These are phyloP conservation scores for Blastocrithidia nonstop DNA, from an alignment of 208 protist genomes.

Conservation along the genomic window DNA sequence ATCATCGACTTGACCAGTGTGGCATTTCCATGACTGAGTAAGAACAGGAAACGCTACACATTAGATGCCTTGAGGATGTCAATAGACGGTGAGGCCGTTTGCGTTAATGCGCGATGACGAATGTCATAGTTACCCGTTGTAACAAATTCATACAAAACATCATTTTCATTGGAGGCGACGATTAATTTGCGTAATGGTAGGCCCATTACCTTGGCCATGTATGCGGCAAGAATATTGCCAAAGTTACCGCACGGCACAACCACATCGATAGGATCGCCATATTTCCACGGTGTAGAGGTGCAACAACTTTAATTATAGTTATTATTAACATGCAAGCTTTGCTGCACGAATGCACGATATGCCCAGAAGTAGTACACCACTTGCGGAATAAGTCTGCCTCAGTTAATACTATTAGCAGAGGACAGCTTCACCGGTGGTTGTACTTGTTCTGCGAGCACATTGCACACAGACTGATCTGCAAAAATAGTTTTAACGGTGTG, in stretches of 20 bases:
- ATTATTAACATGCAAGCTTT: slow-evolving; percentile 4
- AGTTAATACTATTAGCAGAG: slow-evolving; percentile 97
- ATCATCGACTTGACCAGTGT: slow-evolving; percentile 38
- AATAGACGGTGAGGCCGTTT: slow-evolving; percentile 71
- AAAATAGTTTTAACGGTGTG: slow-evolving; percentile 84
- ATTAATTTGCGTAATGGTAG: slow-evolving; percentile 83
- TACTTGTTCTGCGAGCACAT: slow-evolving; percentile 23
- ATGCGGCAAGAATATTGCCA: slow-evolving; percentile 91
- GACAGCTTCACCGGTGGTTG: slow-evolving; percentile 43
- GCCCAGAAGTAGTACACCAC: slow-evolving; percentile 93
- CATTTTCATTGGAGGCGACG: slow-evolving; percentile 91
- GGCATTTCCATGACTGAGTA: slow-evolving; percentile 67
- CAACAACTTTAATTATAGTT: too few species aligned
- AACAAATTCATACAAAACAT: slow-evolving; percentile 90
- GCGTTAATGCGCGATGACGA: slow-evolving; percentile 19
- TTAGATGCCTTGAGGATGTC: slow-evolving; percentile 91
- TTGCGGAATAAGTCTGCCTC: slow-evolving; percentile 92
- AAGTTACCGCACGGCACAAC: slow-evolving; percentile 94
- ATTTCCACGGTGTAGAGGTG: slow-evolving; percentile 17
- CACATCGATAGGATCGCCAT: slow-evolving; percentile 62
- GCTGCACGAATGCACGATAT: slow-evolving; percentile 78
- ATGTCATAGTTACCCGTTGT: slow-evolving; percentile 73
- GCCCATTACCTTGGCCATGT: slow-evolving; percentile 85
- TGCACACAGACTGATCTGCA: slow-evolving; percentile 51
- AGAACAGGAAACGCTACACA: slow-evolving; percentile 92